Base-by-base conservation (phyloP, 2,329 filamentous ascomycete genomes). In the Niveomyces coronatus region DNA sequence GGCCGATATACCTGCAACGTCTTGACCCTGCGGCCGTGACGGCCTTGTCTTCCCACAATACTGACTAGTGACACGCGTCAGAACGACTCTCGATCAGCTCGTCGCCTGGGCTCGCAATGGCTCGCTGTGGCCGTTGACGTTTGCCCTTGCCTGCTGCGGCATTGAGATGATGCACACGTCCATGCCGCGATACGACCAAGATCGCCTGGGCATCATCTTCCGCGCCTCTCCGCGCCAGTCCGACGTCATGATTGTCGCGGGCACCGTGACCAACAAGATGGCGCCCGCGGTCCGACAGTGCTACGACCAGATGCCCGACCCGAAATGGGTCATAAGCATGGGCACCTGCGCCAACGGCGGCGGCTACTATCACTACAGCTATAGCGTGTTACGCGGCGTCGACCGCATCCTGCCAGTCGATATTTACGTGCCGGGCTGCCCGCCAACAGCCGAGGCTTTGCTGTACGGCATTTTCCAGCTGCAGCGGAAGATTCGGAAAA, bases 191-290 rank as follows among this genome's bases (percentile, higher is more conserved):
- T 91, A 93, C 74, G 85, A 93, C 54, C 84, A 91, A 57, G 85
- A 93, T 64, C 77, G 86, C 24, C 70, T 89, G 43, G 85, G 86
- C 47, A 91, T 93, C 57, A 91, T 93, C 58, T 93, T 91, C 74
- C 80, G 85, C 50, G 85, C 85, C 42, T 89, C 84, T 11, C 85
- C 85, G 2, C 80, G 85, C 47, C 85, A 93, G 62, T 84, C 85
- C 44, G 86, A 94, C 61, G 82, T 93, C 48, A 91, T 94, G 85
- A 91, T 94, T 53, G 86, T 94, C 16, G 86, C 87, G 18, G 87
- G 87, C 43, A 94, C 87, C 20, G 74, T 94, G 45, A 93, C 85
- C 50, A 94, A 94, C 71, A 94, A 94, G 70, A 94, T 94, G 87
- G 86, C 85, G 1, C 85, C 87, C 3, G 87, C 87, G 23, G 67